These are phyloP conservation scores for Spergularia bocconei DNA, from an alignment of 148 eudicot genomes.

Conservation along the genomic window DNA sequence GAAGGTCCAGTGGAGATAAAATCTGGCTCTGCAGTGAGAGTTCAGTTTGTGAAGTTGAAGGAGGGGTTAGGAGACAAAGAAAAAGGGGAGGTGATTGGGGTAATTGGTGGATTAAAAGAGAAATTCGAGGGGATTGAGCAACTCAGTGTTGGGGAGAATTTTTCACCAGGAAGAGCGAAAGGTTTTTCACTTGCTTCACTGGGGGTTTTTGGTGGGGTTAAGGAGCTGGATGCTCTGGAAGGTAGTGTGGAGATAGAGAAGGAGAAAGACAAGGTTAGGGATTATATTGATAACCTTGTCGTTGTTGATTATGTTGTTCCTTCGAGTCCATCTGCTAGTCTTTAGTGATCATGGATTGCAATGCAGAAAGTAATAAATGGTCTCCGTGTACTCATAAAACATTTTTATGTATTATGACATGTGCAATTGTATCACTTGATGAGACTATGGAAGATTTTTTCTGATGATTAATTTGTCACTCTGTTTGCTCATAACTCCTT, in stretches of 20 bases:
- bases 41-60: conserved; percentile 62
- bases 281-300: conserved; percentile 50
- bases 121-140: conserved; percentile 38
- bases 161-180: conserved; percentile 77
- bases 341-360: conserved; percentile 11
- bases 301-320: conserved; percentile 69
- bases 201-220: conserved; percentile 51
- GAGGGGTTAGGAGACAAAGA: conserved; percentile 54
- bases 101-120: conserved; percentile 57
- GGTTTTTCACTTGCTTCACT: conserved; percentile 73
- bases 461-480: background rate
- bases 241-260: conserved; percentile 35
- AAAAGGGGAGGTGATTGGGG: conserved; percentile 44
- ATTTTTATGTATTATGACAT: background rate
- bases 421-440: background rate
- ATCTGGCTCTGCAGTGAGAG: conserved; percentile 64
- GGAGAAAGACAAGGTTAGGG: conserved; percentile 72
- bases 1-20: conserved; percentile 19
- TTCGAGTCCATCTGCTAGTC: conserved; percentile 37
- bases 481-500: background rate
- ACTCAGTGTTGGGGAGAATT: conserved; percentile 69
- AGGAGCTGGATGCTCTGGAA: conserved; percentile 53
- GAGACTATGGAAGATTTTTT: background rate
- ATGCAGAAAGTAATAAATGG: background rate
- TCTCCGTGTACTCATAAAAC: background rate